Evolutionary conservation across 176 grass and related monocot species (phyloP), one percentile per base, ranked within the genome.

Genomic region (Neostapfia colusana): DNA sequence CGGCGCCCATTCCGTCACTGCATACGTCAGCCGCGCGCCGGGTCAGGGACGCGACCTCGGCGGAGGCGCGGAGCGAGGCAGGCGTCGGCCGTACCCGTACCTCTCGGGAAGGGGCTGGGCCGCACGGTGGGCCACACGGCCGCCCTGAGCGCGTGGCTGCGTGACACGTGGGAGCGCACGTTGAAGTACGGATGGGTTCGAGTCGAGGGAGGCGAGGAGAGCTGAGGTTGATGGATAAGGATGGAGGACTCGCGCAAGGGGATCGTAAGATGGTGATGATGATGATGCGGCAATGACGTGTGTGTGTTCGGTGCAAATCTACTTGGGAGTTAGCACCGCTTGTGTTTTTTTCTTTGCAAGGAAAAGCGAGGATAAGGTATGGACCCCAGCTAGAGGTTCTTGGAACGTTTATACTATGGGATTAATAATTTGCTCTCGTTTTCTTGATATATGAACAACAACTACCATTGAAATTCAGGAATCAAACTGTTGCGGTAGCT

Each of bases 1-100:
- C 79, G 85, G 88, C 89, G 71, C 63, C 28, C 69, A 76, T 92
- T 75, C 58, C 83, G 92, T 95, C 92, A 95, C 78, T 88, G 92
- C 89, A 86, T 91, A 91, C 92, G 92, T 89, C 69, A 83, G 15
- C 0, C 0, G 43, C 31, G 31, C 31, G 31, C 3, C 31, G 31
- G n/a, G n/a, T n/a, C n/a, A n/a, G n/a, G n/a, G n/a, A n/a, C n/a
- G n/a, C n/a, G n/a, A n/a, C n/a, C n/a, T n/a, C n/a, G n/a, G n/a
- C n/a, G n/a, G n/a, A n/a, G n/a, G n/a, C n/a, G n/a, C n/a, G n/a
- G n/a, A 31, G 31, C 31, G 31, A 31, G 31, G 31, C 69, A 2
- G 54, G 55, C 72, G 56, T 76, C 58, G 85, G 72, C 65, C 65
- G 79, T 40, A 56, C 58, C 65, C 65, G 79, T 83, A 71, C 90